These are phyloP conservation scores for Cercospora zeae-maydis DNA, from an alignment of 2,329 filamentous ascomycete genomes.

Conservation along the genomic window DNA sequence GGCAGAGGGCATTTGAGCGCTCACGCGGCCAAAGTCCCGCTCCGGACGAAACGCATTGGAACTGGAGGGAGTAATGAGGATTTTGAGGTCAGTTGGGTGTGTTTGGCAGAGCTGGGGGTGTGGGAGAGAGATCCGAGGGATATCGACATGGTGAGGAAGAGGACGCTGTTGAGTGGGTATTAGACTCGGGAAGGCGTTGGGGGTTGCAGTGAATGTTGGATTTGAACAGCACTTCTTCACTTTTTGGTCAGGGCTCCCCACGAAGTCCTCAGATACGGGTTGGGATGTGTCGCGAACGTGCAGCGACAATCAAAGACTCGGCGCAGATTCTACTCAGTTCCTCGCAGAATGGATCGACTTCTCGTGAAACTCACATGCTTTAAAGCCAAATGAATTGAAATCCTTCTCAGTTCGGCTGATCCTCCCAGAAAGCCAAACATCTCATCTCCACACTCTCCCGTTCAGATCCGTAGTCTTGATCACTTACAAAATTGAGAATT, in stretches of 20 bases:
- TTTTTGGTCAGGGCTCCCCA: not conserved
- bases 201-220: not conserved
- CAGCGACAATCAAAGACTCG: too few relatives aligned
- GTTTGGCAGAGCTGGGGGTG: not conserved
- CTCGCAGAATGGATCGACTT: too few relatives aligned
- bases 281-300: too few relatives aligned
- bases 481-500: not conserved
- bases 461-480: not conserved
- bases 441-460: not conserved
- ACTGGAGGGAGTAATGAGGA: not conserved
- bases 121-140: conserved; percentile 11
- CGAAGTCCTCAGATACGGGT: not conserved
- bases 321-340: too few relatives aligned
- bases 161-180: conserved; percentile 7
- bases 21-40: conserved; percentile 3
- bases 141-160: conserved; percentile 9
- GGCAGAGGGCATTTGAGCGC: not conserved
- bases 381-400: not conserved
- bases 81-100: conserved; percentile 5
- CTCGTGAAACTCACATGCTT: too few relatives aligned
- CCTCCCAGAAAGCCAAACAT: not conserved
- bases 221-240: not conserved
- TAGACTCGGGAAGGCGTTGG: not conserved
- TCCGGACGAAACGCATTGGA: conserved; percentile 5
- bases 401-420: not conserved